Percentiles rank a stretch among this genome's conserved stretches.
Conservation (phyloP, 805 yeast species). For the Candida quercuum region DNA sequence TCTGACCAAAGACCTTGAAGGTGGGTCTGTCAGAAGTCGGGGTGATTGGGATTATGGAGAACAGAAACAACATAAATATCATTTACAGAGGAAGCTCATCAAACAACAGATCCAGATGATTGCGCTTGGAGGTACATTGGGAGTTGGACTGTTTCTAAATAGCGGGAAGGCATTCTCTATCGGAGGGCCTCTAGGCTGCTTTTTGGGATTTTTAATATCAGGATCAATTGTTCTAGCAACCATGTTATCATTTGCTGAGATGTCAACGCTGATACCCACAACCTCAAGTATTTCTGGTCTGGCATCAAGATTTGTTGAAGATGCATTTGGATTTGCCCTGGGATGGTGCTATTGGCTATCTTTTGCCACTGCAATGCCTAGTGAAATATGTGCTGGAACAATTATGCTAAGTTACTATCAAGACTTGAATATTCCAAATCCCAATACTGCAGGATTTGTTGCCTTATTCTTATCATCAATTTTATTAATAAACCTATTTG, state of each 20-base stretch:
- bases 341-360: slow-evolving; percentile 75
- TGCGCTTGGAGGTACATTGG: slow-evolving; percentile 73
- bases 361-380: slow-evolving; percentile 67
- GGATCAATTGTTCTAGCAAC: slow-evolving; percentile 65
- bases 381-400: slow-evolving; percentile 77
- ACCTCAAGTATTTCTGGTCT: slow-evolving; percentile 75
- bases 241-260: slow-evolving; percentile 72
- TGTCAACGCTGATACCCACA: slow-evolving; percentile 75
- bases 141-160: slow-evolving; percentile 67
- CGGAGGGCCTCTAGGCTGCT: slow-evolving; percentile 74
- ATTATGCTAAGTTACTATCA: slow-evolving; percentile 70
- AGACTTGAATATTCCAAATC: slow-evolving; percentile 42
- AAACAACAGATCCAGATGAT: slow-evolving; percentile 73
- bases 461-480: slow-evolving; percentile 47
- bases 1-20: slow-evolving; percentile 10
- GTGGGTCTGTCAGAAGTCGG: slow-evolving; percentile 2
- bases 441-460: slow-evolving; percentile 59
- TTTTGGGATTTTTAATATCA: slow-evolving; percentile 58
- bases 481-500: slow-evolving; percentile 51
- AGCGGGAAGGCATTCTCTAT: slow-evolving; percentile 69
- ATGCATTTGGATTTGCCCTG: slow-evolving; percentile 68
- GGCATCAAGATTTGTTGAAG: slow-evolving; percentile 70
- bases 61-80: slow-evolving; percentile 10
- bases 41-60: slow-evolving; percentile 1
- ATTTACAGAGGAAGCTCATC: slow-evolving; percentile 51